Evolutionary conservation across 495 filamentous ascomycete species (phyloP).

Genomic region (Trichoderma erinaceum): DNA sequence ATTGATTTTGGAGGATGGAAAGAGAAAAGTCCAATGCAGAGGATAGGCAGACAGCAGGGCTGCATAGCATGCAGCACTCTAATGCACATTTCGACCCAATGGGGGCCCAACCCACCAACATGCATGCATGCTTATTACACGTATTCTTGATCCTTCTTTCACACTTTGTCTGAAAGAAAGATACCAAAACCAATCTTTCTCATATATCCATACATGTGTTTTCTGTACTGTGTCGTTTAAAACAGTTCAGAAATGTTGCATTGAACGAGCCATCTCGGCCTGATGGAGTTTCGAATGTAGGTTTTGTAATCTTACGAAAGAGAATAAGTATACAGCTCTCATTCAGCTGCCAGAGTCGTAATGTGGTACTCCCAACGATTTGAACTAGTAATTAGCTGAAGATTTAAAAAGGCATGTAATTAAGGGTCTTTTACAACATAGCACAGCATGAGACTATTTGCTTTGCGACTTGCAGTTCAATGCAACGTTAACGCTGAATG

Average conservation of each 20-base stretch:
- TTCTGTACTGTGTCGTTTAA: too few species aligned
- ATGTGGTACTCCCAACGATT: neutral
- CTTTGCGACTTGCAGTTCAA: neutral
- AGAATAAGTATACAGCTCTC: too few species aligned
- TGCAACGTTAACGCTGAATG: neutral
- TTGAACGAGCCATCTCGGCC: too few species aligned
- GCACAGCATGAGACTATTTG: neutral
- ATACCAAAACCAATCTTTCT: neutral
- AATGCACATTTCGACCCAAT: slow-evolving; percentile 13
- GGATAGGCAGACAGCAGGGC: neutral
- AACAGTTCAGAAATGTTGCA: too few species aligned
- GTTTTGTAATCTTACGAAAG: too few species aligned
- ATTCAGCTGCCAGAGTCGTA: too few species aligned
- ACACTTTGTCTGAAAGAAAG: neutral
- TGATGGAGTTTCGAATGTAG: too few species aligned
- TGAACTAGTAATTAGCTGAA: neutral
- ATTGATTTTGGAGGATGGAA: neutral
- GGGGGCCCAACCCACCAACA: neutral
- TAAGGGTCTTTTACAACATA: neutral
- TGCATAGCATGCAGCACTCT: neutral
- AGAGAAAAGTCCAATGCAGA: neutral
- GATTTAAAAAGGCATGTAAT: neutral
- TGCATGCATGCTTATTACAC: neutral
- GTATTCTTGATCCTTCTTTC: neutral
- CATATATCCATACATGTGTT: too few species aligned